Evolutionary conservation across 164 flowering plant genomes (phyloP), one percentile per base, ranked within the genome.

Genomic region (Sextonia rubra): DNA sequence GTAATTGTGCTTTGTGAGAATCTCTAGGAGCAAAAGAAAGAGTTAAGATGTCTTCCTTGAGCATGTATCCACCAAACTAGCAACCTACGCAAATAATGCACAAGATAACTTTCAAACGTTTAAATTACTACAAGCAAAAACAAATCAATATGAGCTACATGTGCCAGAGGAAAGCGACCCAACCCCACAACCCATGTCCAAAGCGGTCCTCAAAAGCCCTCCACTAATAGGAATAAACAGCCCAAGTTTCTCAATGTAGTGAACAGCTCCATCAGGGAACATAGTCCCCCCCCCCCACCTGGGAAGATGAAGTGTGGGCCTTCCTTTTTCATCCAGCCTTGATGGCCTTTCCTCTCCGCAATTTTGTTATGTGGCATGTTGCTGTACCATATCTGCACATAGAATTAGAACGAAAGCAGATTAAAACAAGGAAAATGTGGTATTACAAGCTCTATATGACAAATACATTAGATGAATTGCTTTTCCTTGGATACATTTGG

Each of bases 171-270:
- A 20, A 30, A 30, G 23, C 71, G 12, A 47, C 61, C 88, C 1
- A 88, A 96, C 99, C 93, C 99, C 99, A 85, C 99, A 96, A 63
- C 99, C 99, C 99, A 96, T 91, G 77, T 96, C 99, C 79, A 96
- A 93, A 68, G 97, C 99, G 24, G 99, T 96, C 82, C 99, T 88
- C 76, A 96, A 68, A 73, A 76, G 77, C 64, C 97, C 91, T 30
- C 87, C 92, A 69, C 79, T 76, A 1, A 90, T 79, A 47, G 97
- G 99, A 71, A 96, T 92, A 79, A 89, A 88, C 74, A 89, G 94
- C 49, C 84, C 82, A 64, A 96, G 97, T 80, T 91, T 93, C 69
- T 93, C 91, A 67, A 96, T 91, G 76, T 96, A 96, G 52, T 82
- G 87, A 47, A 80, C 82, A 20, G 98, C 99, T 72, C 99, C 99